Percentiles rank a stretch among this genome's conserved stretches.
Conservation (phyloP, 2,329 filamentous ascomycete species). For the Sclerotinia sclerotiorum region DNA sequence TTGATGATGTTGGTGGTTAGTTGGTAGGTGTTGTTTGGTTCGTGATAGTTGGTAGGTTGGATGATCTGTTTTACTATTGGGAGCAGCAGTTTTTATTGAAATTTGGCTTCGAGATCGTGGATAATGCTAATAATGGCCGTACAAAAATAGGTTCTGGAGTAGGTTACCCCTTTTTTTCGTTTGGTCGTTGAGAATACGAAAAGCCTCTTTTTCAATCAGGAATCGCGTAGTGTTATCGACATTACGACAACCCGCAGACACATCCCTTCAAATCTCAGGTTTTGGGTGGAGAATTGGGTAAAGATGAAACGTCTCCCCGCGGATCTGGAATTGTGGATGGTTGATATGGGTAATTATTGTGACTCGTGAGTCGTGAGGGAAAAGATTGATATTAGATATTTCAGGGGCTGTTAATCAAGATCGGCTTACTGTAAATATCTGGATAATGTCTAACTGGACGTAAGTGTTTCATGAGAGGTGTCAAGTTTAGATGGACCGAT, state of each 20-base stretch:
- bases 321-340: not conserved
- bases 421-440: constrained; percentile 14
- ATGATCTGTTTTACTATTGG: not conserved
- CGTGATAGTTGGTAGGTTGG: too few species aligned
- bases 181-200: not conserved
- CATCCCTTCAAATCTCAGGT: too few species aligned
- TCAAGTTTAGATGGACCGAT: constrained; percentile 9
- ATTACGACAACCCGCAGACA: not conserved
- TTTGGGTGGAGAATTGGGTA: not conserved
- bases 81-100: not conserved
- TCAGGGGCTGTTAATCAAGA: not conserved
- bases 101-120: not conserved
- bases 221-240: not conserved
- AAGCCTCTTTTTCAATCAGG: not conserved
- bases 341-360: not conserved
- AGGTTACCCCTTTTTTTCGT: not conserved
- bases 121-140: not conserved
- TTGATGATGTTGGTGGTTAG: too few species aligned
- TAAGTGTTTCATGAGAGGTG: not conserved
- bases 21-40: too few species aligned
- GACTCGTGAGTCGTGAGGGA: not conserved
- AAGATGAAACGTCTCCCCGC: not conserved
- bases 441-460: not conserved
- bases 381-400: not conserved
- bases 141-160: not conserved